These are phyloP conservation scores for Gossypium davidsonii DNA, from an alignment of 441 rosid species.

Conservation along the genomic window DNA sequence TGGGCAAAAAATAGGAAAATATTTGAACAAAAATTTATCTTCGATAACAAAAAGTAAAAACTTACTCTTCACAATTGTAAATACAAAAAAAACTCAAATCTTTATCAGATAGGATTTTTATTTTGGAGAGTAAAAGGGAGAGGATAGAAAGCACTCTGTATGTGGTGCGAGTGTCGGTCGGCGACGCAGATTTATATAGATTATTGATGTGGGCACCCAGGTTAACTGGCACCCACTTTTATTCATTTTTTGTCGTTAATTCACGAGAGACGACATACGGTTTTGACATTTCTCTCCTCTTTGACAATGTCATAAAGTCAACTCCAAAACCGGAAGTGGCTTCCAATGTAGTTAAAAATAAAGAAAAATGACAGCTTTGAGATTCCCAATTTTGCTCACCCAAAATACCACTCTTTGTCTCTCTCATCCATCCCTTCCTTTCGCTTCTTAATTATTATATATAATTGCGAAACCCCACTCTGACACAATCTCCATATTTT, in stretches of 20 bases:
- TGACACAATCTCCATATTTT: not conserved
- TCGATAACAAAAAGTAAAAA: too few relatives aligned
- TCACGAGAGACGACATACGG: constrained; percentile 18
- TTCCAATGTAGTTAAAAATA: constrained; percentile 13
- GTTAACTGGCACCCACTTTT: constrained; percentile 21
- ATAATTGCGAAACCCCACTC: constrained; percentile 25
- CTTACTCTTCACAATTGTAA: not conserved
- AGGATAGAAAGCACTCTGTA: too few relatives aligned
- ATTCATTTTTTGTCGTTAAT: not conserved
- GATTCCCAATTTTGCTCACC: constrained; percentile 31
- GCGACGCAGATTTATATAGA: not conserved
- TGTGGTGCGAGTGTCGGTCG: not conserved
- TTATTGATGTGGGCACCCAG: constrained; percentile 17
- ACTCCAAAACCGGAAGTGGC: constrained; percentile 38
- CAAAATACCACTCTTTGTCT: constrained; percentile 13
- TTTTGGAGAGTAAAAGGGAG: too few relatives aligned
- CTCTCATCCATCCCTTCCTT: not conserved
- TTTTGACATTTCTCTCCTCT: constrained; percentile 37
- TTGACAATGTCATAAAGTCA: constrained; percentile 56
- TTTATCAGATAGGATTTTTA: too few relatives aligned
- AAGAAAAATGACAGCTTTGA: constrained; percentile 41
- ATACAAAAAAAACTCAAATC: not conserved
- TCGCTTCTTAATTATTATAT: constrained; percentile 10
- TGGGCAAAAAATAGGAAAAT: too few relatives aligned
- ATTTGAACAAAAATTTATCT: too few relatives aligned